phyloP scores from a whole-genome alignment of 495 filamentous ascomycete genomes.

The Opeltia flavorubescens region DNA sequence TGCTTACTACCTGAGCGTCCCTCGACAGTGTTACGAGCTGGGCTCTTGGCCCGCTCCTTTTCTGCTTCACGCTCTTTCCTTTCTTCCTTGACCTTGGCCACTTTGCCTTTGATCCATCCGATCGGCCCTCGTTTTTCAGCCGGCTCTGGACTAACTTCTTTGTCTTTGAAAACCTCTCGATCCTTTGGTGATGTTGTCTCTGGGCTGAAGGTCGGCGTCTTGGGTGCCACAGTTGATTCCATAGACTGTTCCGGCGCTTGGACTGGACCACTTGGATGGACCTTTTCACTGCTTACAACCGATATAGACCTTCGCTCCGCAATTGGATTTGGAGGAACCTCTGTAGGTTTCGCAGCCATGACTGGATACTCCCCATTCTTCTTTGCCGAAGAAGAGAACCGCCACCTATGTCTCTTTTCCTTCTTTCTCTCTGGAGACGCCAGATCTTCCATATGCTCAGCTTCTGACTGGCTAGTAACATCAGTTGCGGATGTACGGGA shows the following conservation, averaged over 20 bases:
- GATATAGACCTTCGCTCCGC: constrained; percentile 58
- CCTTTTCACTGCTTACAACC: constrained; percentile 42
- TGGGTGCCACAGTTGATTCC: constrained; percentile 19
- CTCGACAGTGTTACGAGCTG: constrained; percentile 17
- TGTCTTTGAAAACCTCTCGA: constrained; percentile 13
- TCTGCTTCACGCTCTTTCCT: constrained; percentile 42
- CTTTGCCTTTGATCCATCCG: constrained; percentile 73
- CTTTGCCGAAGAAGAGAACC: constrained; percentile 45
- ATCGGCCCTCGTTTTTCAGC: constrained; percentile 54
- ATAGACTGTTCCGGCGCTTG: constrained; percentile 21
- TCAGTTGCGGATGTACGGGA: constrained; percentile 64
- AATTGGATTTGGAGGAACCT: constrained; percentile 43
- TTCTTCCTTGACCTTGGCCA: constrained; percentile 60
- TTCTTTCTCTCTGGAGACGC: constrained; percentile 35
- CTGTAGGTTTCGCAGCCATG: constrained; percentile 32
- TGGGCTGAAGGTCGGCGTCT: constrained; percentile 21
- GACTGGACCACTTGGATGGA: constrained; percentile 42
- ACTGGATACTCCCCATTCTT: constrained; percentile 38
- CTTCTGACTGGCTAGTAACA: constrained; percentile 40
- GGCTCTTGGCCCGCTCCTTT: constrained; percentile 41
- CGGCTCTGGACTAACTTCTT: constrained; percentile 24
- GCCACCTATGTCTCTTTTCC: constrained; percentile 56
- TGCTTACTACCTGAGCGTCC: constrained; percentile 12
- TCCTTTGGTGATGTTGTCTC: constrained; percentile 22
- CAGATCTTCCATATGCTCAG: constrained; percentile 52